phyloP scores from a whole-genome alignment of 805 yeast genomes.

The Zygosaccharomyces lentus region DNA sequence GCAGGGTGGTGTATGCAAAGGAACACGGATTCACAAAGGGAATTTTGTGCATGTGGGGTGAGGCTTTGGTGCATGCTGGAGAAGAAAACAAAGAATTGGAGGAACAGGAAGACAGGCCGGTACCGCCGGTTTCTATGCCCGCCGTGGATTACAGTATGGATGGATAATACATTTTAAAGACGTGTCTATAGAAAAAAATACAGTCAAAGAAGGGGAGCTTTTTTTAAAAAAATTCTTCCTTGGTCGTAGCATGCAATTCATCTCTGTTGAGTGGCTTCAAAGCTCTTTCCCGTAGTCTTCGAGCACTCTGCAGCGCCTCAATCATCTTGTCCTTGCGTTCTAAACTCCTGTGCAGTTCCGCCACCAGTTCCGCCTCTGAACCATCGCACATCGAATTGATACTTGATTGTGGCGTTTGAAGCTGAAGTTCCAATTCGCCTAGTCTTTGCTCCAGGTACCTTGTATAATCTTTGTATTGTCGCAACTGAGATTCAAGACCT shows the following conservation, averaged over 20 bases:
- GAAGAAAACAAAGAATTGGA: slow-evolving; percentile 2
- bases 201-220: not conserved
- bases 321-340: slow-evolving; percentile 77
- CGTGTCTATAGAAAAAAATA: not conserved
- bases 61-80: slow-evolving; percentile 33
- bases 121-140: not conserved
- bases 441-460: slow-evolving; percentile 18
- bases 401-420: not conserved
- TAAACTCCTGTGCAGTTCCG: slow-evolving; percentile 55
- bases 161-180: slow-evolving; percentile 6
- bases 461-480: slow-evolving; percentile 29
- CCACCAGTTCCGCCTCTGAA: slow-evolving; percentile 56
- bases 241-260: not conserved
- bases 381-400: slow-evolving; percentile 18
- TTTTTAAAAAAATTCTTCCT: slow-evolving; percentile 5
- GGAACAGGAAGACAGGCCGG: not conserved
- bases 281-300: slow-evolving; percentile 48
- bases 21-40: slow-evolving; percentile 48
- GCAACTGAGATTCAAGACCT: slow-evolving; percentile 29
- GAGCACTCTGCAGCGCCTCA: slow-evolving; percentile 63
- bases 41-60: slow-evolving; percentile 58
- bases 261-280: slow-evolving; percentile 17
- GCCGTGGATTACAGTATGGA: slow-evolving; percentile 14
- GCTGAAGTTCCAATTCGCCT: slow-evolving; percentile 19
- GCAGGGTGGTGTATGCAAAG: slow-evolving; percentile 45